Conservation (phyloP, 192 early-diverging fungal species). For the Dispira parvispora region DNA sequence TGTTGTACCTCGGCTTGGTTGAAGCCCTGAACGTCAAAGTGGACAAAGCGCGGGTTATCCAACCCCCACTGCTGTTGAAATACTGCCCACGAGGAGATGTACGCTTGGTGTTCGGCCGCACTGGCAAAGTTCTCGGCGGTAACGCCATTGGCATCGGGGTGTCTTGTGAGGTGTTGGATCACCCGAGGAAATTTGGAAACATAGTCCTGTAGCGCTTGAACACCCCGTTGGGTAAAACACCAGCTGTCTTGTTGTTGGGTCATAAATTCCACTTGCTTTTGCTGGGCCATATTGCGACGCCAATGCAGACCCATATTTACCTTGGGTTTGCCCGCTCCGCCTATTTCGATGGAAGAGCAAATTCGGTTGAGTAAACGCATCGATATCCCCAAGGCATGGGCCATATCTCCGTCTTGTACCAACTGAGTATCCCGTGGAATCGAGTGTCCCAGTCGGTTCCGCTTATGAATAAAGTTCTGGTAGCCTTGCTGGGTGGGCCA, state of each 20-base stretch:
- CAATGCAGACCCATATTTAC: too few relatives aligned
- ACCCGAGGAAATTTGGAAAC: too few relatives aligned
- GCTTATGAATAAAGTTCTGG: background rate
- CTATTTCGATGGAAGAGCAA: background rate
- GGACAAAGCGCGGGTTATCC: conserved; percentile 8
- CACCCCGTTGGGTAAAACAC: too few relatives aligned
- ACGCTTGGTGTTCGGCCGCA: conserved; percentile 17
- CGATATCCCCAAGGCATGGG: background rate
- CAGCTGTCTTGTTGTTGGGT: too few relatives aligned
- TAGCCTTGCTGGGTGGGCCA: background rate
- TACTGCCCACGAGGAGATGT: conserved; percentile 22
- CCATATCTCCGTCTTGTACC: background rate
- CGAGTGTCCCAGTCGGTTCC: background rate
- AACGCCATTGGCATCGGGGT: too few relatives aligned
- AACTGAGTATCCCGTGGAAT: too few relatives aligned
- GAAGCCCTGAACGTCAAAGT: conserved; percentile 13
- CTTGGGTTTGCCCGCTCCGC: background rate
- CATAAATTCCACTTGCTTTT: too few relatives aligned
- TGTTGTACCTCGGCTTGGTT: conserved; percentile 11
- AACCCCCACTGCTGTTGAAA: conserved; percentile 15
- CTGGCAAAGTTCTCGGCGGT: too few relatives aligned
- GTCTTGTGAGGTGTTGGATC: too few relatives aligned
- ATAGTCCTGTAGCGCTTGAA: too few relatives aligned
- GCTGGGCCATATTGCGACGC: too few relatives aligned
- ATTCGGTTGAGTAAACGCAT: background rate